A percentile compares a stretch with the other conserved stretches of the same genome.
Conservation (phyloP, 306 rosid genomes). For the Rosa multiflora region DNA sequence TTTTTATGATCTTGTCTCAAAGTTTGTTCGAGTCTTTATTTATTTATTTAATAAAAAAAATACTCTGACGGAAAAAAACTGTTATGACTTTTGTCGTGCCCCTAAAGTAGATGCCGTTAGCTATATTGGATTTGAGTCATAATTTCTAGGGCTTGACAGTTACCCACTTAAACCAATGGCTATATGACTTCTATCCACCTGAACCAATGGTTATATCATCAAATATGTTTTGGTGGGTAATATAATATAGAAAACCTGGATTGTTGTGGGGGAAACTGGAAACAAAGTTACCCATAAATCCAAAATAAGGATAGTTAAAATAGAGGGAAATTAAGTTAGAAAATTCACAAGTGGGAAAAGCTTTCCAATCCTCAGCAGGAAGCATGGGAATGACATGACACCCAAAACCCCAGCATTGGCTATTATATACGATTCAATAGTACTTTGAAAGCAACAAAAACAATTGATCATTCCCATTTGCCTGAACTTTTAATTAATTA, state of each 20-base stretch:
- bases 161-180: neutral
- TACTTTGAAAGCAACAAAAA: conserved; percentile 24
- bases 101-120: neutral
- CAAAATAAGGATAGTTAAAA: neutral
- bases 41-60: too few relatives aligned
- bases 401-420: conserved; percentile 31
- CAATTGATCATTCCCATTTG: conserved; percentile 7
- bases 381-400: conserved; percentile 28
- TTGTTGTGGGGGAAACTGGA: neutral
- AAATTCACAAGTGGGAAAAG: conserved; percentile 12
- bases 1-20: too few relatives aligned
- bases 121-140: neutral
- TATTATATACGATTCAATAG: neutral
- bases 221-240: neutral
- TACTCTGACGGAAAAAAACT: too few relatives aligned
- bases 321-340: neutral
- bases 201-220: neutral
- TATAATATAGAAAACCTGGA: neutral
- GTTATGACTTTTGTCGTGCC: neutral
- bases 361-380: conserved; percentile 29
- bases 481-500: neutral
- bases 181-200: too few relatives aligned
- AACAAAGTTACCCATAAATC: conserved; percentile 10
- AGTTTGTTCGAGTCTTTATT: too few relatives aligned
- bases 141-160: neutral